A percentile compares a stretch with the other conserved stretches of the same genome.
These are phyloP conservation scores for Aphanomyces cochlioides DNA, from an alignment of 352 stramenopile species.

Conservation along the genomic window DNA sequence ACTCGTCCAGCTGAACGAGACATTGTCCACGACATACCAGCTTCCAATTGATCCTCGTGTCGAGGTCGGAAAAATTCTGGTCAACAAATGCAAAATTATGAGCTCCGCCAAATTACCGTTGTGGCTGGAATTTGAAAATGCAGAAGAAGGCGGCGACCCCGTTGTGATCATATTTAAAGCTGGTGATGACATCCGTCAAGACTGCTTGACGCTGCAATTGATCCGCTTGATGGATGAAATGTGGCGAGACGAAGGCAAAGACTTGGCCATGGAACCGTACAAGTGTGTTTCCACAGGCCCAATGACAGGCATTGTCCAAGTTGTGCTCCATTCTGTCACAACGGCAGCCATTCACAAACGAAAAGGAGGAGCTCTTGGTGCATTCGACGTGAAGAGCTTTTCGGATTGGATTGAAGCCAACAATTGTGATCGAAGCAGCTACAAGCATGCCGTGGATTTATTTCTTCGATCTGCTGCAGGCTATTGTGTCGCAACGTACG, in stretches of 20 bases:
- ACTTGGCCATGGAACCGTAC: conserved; percentile 90
- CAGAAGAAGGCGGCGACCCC: conserved; percentile 55
- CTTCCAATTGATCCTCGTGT: conserved; percentile 83
- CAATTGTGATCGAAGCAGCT: conserved; percentile 63
- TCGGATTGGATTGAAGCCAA: conserved; percentile 82
- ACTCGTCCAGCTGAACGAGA: conserved; percentile 74
- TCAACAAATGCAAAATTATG: conserved; percentile 88
- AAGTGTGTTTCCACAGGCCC: conserved; percentile 86
- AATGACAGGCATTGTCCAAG: conserved; percentile 88
- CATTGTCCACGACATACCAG: conserved; percentile 83
- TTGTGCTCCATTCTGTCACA: conserved; percentile 89
- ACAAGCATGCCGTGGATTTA: conserved; percentile 68
- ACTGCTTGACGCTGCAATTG: conserved; percentile 91
- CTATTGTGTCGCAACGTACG: conserved; percentile 92
- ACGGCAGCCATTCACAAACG: conserved; percentile 87
- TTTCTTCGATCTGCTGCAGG: conserved; percentile 86
- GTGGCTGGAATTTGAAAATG: conserved; percentile 87
- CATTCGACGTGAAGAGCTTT: conserved; percentile 82
- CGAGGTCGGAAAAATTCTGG: conserved; percentile 81
- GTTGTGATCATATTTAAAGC: conserved; percentile 92
- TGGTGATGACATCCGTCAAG: conserved; percentile 91
- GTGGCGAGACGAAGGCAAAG: conserved; percentile 88
- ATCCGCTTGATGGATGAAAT: conserved; percentile 91
- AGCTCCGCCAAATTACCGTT: conserved; percentile 85
- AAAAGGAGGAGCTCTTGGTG: conserved; percentile 72